Base-by-base conservation (phyloP, 495 filamentous ascomycete genomes). In the Podospora sp. region DNA sequence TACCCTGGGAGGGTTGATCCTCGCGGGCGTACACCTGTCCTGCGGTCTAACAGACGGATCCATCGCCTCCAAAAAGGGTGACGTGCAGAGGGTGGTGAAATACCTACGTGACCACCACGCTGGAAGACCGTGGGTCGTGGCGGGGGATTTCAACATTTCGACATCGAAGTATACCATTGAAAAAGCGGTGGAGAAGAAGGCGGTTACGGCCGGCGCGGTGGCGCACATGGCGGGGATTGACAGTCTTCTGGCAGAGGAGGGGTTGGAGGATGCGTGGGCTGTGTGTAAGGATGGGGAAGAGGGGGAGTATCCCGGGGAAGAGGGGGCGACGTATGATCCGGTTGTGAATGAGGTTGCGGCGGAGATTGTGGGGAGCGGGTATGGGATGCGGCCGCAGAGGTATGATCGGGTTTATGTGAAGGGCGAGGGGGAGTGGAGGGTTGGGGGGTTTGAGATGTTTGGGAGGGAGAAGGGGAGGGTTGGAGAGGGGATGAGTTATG, bases 291-390 rank as follows among this genome's bases (percentile, higher is more conserved):
- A 25, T 49, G 67, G 61, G 7, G 59, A 66, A 20, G 63, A 58
- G n/a, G 68, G 70, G 5, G 71, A 66, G 49, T 78, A 33, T 33
- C 4, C 81, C 21, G 86, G 85, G 7, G 86, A 88, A 69, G 77
- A 84, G 58, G 85, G 85, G 6, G 82, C 84, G 0, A 89, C 87
- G 0, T 89, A 83, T 68, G 82, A 88, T 63, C 85, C 86, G 6
- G 72, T 63, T 0, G 69, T 72, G 0, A 89, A 88, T 65, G 74
- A 72, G 22, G 75, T 86, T 8, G 84, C 86, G 2, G 79, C 81
- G 18, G 75, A 79, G 7, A 77, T 71, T 9, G 77, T 79, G 18
- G 74, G 73, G 27, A 77, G 74, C 33, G 73, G 75, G 5, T 76
- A 74, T 40, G 71, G 81, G 25, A 78, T 78, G 36, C 78, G 83